A percentile compares a stretch with the other conserved stretches of the same genome.
These are phyloP conservation scores for Didymella segeticola DNA, from an alignment of 2,329 filamentous ascomycete species.

Conservation along the genomic window DNA sequence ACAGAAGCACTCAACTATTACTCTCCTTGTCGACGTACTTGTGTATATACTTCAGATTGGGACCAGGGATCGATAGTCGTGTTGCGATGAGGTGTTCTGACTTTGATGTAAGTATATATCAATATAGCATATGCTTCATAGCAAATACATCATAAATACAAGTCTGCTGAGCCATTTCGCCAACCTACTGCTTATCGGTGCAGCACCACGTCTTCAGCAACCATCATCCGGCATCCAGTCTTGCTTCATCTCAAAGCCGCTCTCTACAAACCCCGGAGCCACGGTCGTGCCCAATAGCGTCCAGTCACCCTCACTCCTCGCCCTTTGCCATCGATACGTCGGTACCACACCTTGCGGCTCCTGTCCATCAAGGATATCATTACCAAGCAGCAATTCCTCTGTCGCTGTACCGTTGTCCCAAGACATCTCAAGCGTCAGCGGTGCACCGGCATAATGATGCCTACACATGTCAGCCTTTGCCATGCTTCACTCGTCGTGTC, in stretches of 20 bases:
- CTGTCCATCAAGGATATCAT: slow-evolving; percentile 52
- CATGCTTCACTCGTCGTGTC: too few species aligned
- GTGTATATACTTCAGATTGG: too few species aligned
- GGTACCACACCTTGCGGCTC: slow-evolving; percentile 53
- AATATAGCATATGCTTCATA: not conserved
- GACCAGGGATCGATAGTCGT: too few species aligned
- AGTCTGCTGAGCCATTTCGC: too few species aligned
- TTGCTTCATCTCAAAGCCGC: slow-evolving; percentile 15
- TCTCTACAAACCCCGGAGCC: slow-evolving; percentile 17
- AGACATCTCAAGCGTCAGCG: slow-evolving; percentile 46
- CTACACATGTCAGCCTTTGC: not conserved
- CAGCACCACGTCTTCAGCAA: not conserved
- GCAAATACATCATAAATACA: not conserved
- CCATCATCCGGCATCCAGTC: not conserved
- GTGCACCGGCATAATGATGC: slow-evolving; percentile 56
- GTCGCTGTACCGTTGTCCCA: not conserved
- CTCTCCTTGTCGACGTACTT: too few species aligned
- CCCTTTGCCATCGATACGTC: slow-evolving; percentile 55
- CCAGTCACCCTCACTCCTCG: slow-evolving; percentile 55
- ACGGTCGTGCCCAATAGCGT: slow-evolving; percentile 53
- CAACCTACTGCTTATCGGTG: too few species aligned
- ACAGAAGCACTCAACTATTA: too few species aligned
- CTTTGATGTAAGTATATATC: too few species aligned
- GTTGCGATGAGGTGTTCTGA: too few species aligned
- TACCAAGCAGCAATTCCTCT: not conserved